Base-by-base conservation (phyloP, 257 asterid genomes). In the Plectranthus barbatus region DNA sequence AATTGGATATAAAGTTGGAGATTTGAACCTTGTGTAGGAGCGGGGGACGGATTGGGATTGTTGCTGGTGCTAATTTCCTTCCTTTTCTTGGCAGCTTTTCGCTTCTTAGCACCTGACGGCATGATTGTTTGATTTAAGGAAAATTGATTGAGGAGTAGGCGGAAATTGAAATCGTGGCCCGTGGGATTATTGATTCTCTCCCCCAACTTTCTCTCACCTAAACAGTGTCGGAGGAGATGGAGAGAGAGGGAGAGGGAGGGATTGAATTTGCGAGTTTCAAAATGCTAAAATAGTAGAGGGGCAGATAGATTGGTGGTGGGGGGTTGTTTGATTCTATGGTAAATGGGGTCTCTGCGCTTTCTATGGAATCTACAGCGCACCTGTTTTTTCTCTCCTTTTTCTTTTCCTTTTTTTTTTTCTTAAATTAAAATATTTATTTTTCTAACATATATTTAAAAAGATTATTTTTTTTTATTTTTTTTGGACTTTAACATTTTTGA, bases 71-170 rank as follows among this genome's bases (percentile, higher is more conserved):
- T 81, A 46, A 48, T 49, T 59, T 52, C 82, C 87, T 77, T 77
- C 82, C 68, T 87, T 69, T 79, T 85, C 84, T 76, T 81, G 36
- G 81, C 79, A 60, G 93, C 83, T 72, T 87, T 87, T 64, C 94
- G 75, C 74, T 81, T 87, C 81, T 77, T 83, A 12, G 94, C 23
- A 68, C 91, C 95, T 34, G 88, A 74, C 5, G 95, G 95, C 96
- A 88, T 88, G 77, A 56, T 58, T 80, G 63, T 3, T 62, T 34
- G 72, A 26, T 58, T 57, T 15, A 15, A n/a, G 4, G n/a, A 49
- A 24, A 36, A 41, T 29, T 40, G 62, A 46, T 62, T 60, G 53
- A 54, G 70, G 31, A 13, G 19, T 26, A 11, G 20, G 70, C 36
- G 33, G 46, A 37, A 11, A 56, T 36, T 19, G 46, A 19, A 60